A percentile compares a stretch with the other conserved stretches of the same genome.
These are phyloP conservation scores for Dothiorella sarmentorum DNA, from an alignment of 2,329 filamentous ascomycete species.

Conservation along the genomic window DNA sequence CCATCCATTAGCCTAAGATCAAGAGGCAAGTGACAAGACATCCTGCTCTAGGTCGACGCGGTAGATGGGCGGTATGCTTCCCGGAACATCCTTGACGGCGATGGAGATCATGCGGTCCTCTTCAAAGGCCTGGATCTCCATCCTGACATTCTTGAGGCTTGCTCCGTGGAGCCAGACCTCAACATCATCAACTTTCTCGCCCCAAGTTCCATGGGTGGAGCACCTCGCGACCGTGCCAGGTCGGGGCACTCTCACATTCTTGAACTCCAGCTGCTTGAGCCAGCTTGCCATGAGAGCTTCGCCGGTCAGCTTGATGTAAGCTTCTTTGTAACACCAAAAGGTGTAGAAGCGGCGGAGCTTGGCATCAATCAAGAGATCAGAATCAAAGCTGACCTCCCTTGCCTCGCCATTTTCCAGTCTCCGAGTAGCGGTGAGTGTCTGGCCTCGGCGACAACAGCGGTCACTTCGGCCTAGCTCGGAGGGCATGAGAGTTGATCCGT, in stretches of 20 bases:
- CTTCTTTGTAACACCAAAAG: constrained; percentile 75
- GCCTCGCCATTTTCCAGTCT: constrained; percentile 33
- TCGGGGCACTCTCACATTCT: constrained; percentile 56
- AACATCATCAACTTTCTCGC: constrained; percentile 46
- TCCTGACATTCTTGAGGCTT: constrained; percentile 49
- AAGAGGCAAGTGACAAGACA: neutral
- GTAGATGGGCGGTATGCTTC: neutral
- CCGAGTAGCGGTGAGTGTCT: constrained; percentile 37
- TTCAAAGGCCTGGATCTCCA: constrained; percentile 59
- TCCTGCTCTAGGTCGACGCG: neutral
- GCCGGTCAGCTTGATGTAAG: constrained; percentile 79
- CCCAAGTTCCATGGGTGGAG: constrained; percentile 45
- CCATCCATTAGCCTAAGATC: neutral
- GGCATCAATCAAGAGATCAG: constrained; percentile 52
- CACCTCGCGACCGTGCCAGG: constrained; percentile 42
- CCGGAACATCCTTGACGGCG: constrained; percentile 36
- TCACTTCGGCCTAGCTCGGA: constrained; percentile 44
- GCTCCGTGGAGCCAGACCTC: constrained; percentile 50
- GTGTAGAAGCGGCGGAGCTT: constrained; percentile 71
- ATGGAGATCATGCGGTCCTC: constrained; percentile 58
- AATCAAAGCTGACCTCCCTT: constrained; percentile 34
- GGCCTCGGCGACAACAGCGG: constrained; percentile 39
- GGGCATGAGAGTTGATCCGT: constrained; percentile 41
- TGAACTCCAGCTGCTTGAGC: constrained; percentile 68
- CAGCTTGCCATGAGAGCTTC: constrained; percentile 72